phyloP scores from a whole-genome alignment of 495 filamentous ascomycete species.

The Talaromyces ruber region DNA sequence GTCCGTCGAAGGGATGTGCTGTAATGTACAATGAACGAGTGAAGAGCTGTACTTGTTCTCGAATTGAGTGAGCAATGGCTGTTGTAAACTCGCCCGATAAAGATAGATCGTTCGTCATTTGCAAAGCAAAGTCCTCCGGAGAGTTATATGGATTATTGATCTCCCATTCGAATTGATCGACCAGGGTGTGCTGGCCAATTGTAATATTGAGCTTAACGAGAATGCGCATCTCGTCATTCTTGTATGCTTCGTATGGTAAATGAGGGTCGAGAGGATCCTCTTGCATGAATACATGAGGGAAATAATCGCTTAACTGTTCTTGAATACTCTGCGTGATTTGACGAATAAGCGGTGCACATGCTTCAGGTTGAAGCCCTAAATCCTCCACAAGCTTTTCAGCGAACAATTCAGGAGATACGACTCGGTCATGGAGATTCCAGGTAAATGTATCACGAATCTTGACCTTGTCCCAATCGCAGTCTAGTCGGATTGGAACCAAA shows the following conservation, averaged over 20 bases:
- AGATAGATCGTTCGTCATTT: slow-evolving; percentile 84
- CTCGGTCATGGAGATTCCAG: slow-evolving; percentile 92
- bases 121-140: slow-evolving; percentile 84
- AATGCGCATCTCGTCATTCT: slow-evolving; percentile 98
- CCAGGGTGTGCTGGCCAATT: slow-evolving; percentile 86
- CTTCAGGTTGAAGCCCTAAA: slow-evolving; percentile 65
- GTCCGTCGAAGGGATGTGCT: slow-evolving; percentile 89
- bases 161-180: slow-evolving; percentile 99
- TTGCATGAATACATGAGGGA: slow-evolving; percentile 79
- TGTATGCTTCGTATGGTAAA: slow-evolving; percentile 86
- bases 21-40: slow-evolving; percentile 88
- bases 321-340: slow-evolving; percentile 72
- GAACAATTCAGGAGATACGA: slow-evolving; percentile 69
- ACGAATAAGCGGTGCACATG: slow-evolving; percentile 55
- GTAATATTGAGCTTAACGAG: slow-evolving; percentile 94
- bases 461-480: slow-evolving; percentile 93
- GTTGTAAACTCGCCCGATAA: slow-evolving; percentile 95
- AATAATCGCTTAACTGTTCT: slow-evolving; percentile 88
- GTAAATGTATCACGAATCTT: slow-evolving; percentile 97
- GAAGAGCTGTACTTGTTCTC: slow-evolving; percentile 90
- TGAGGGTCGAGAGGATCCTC: slow-evolving; percentile 88
- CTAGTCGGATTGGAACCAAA: slow-evolving; percentile 80
- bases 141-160: slow-evolving; percentile 91
- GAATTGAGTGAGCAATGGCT: slow-evolving; percentile 92
- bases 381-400: slow-evolving; percentile 88